phyloP scores from a whole-genome alignment of 208 protist species.

The Leishmania gerbilli region DNA sequence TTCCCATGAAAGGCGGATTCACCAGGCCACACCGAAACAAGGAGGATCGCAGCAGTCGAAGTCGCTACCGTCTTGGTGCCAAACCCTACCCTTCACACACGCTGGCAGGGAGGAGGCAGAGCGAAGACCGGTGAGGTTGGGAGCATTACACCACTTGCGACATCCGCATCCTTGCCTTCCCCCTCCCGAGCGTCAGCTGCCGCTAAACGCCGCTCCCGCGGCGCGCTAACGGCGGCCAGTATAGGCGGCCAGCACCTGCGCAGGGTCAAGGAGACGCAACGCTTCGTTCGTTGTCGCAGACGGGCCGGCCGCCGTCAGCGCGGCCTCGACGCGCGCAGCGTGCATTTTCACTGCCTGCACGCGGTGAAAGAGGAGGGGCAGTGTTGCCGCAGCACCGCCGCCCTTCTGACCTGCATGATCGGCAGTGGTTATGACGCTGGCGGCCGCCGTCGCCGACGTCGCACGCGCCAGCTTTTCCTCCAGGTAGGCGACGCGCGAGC shows the following conservation, averaged over 20 bases:
- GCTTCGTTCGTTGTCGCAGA: neutral
- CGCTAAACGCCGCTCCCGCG: neutral
- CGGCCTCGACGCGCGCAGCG: constrained; percentile 17
- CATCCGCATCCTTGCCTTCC: neutral
- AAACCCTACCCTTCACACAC: neutral
- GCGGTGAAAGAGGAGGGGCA: constrained; percentile 30
- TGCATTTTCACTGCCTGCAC: constrained; percentile 31
- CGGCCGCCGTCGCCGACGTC: constrained; percentile 10
- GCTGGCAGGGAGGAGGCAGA: neutral
- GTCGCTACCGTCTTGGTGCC: neutral
- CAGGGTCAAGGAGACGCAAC: constrained; percentile 3
- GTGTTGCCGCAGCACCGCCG: constrained; percentile 1
- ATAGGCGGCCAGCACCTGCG: constrained; percentile 8
- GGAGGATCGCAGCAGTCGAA: neutral
- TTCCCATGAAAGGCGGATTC: neutral
- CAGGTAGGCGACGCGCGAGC: constrained; percentile 15
- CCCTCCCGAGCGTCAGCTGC: neutral
- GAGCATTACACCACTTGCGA: neutral
- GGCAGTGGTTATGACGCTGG: neutral
- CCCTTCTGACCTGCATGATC: neutral
- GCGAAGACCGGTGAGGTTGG: neutral
- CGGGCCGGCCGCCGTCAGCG: constrained; percentile 1
- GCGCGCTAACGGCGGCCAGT: constrained; percentile 1
- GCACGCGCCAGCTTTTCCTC: constrained; percentile 20
- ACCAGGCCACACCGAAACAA: neutral